Evolutionary conservation across 2,329 filamentous ascomycete genomes (phyloP), one percentile per base, ranked within the genome.

Genomic region (Biscogniauxia marginata): DNA sequence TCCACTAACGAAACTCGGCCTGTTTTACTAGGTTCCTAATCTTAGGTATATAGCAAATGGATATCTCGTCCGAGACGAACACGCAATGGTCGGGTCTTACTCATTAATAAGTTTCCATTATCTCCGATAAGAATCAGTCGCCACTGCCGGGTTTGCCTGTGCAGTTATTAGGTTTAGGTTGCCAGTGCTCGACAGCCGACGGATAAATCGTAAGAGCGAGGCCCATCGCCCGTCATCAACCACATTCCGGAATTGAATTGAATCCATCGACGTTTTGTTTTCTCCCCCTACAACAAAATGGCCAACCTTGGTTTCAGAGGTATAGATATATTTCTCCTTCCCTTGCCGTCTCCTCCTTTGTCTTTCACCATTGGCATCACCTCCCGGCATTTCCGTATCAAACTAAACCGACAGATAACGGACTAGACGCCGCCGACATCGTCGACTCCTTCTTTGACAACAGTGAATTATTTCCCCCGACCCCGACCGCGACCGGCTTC

Each of bases 401-500:
- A 48, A 57, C 48, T 52, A 53, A 60, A 45, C 55, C 57, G 54
- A 49, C 49, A 58, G 54, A 47, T 55, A 51, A 54, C 23, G 56
- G 58, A 21, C 39, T 47, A 18, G 48, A 57, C 25, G 16, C 46
- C 25, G 21, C 22, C 46, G 56, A 50, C 50, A 18, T 18, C 46
- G 23, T 50, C 52, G 49, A 57, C n/a, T 30, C 53, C 4, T 19
- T 53, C 22, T 39, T 49, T 55, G 46, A 57, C 34, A 45, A 53
- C 24, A 8, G 34, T 34, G 8, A 39, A 39, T 39, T 49, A 4
- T 25, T 46, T n/a, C 3, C 21, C 45, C 13, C 46, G 46, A 22
- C 24, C 43, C 20, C n/a, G n/a, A 46, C 43, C 43, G n/a, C 43
- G 7, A 5, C 43, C 22, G 21, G 23, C n/a, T 39, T 16, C 46